These are phyloP conservation scores for Cordyceps farinosa DNA, from an alignment of 2,329 filamentous ascomycete species.

Conservation along the genomic window DNA sequence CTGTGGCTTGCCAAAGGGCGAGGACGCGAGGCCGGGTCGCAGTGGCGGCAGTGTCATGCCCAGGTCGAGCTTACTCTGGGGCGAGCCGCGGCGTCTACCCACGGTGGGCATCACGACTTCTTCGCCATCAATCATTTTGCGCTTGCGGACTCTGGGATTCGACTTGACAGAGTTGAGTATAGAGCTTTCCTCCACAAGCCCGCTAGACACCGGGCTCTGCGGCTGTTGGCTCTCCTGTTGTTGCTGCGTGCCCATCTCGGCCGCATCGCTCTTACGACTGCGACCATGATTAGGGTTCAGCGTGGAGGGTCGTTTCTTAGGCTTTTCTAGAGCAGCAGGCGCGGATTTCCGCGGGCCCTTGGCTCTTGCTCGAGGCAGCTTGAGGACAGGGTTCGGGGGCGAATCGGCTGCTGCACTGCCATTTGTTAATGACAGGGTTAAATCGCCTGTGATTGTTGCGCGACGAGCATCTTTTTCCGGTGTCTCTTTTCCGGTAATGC, in stretches of 20 bases:
- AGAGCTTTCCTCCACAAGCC: conserved; percentile 31
- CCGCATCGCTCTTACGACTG: conserved; percentile 25
- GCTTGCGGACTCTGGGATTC: conserved; percentile 44
- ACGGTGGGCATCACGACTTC: conserved; percentile 28
- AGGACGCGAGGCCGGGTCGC: conserved; percentile 23
- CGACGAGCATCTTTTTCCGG: conserved; percentile 19
- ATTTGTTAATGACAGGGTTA: conserved; percentile 1
- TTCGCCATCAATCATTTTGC: conserved; percentile 43
- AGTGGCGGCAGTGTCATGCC: conserved; percentile 30
- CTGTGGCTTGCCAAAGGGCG: conserved; percentile 24
- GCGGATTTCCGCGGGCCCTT: conserved; percentile 40
- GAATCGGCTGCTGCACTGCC: conserved; percentile 12
- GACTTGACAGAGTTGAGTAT: conserved; percentile 52
- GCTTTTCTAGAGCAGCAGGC: conserved; percentile 32
- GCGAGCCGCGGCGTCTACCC: conserved; percentile 20
- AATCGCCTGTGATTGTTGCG: conserved; percentile 21
- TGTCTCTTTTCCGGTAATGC: conserved; percentile 30
- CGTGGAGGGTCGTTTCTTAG: conserved; percentile 31
- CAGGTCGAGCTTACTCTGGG: conserved; percentile 18
- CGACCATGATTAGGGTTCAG: conserved; percentile 37
- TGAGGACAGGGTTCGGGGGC: conserved; percentile 14
- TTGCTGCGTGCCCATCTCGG: neutral
- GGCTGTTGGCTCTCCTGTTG: neutral
- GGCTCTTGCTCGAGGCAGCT: conserved; percentile 22
- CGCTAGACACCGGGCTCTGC: neutral